These are phyloP conservation scores for Sarocladium kiliense DNA, from an alignment of 2,329 filamentous ascomycete genomes.

Conservation along the genomic window DNA sequence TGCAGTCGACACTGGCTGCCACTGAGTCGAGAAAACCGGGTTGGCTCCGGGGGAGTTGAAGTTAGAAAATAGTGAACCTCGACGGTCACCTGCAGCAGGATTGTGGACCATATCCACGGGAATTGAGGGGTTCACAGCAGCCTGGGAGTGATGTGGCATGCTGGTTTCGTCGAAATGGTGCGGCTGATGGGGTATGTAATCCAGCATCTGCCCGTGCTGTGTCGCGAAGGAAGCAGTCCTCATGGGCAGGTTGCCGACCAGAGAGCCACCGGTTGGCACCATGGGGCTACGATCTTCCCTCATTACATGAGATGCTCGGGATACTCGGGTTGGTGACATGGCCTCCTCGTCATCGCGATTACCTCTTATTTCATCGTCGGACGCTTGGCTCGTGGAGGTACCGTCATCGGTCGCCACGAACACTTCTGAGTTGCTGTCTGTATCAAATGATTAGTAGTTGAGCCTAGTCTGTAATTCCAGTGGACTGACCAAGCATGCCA, in stretches of 20 bases:
- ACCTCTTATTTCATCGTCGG: slow-evolving; percentile 34
- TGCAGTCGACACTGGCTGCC: neutral
- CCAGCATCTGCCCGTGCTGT: neutral
- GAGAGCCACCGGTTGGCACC: neutral
- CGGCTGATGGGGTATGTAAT: slow-evolving; percentile 1
- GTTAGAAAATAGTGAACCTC: neutral
- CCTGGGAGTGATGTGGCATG: neutral
- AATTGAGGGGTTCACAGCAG: neutral
- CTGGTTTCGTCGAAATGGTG: neutral
- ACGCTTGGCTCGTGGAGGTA: slow-evolving; percentile 39
- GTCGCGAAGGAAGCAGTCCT: neutral
- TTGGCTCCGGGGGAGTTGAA: neutral
- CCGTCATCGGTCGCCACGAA: slow-evolving; percentile 50
- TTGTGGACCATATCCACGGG: neutral
- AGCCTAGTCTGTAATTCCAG: neutral
- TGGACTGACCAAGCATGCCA: slow-evolving; percentile 49
- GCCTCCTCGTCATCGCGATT: slow-evolving; percentile 34
- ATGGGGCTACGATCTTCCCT: neutral
- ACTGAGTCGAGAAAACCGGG: neutral
- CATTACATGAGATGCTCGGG: neutral
- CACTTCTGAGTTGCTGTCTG: slow-evolving; percentile 43
- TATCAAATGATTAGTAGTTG: neutral
- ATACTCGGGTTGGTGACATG: neutral
- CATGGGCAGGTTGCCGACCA: slow-evolving; percentile 1
- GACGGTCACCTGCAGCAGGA: neutral